Evolutionary conservation across 345 rosid species (phyloP), one percentile per base, ranked within the genome.

Genomic region (Gossypium bickii): DNA sequence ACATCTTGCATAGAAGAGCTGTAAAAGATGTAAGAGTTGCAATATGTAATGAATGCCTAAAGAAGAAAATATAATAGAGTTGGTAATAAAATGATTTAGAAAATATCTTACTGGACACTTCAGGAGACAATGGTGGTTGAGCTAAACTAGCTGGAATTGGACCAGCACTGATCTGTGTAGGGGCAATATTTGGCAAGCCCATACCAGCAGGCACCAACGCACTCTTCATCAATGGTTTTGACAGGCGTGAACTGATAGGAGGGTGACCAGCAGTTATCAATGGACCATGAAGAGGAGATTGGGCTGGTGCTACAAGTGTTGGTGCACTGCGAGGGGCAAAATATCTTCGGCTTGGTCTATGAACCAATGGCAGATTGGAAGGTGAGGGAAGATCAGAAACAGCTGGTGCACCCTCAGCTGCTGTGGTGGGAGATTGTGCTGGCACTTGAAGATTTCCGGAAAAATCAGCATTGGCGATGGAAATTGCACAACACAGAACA

Each of bases 61-160:
- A 62, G 12, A 58, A 70, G 15, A 48, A 63, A 22, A 17, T 7
- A 67, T 29, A 49, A 55, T 5, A 51, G 29, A 27, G 74, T 43
- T 18, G 55, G 45, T 11, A 4, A 65, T 55, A 74, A 22, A 55
- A 64, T 43, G 53, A 69, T 17, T 7, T 59, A 34, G 64, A 64
- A 74, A 72, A 51, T 34, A 64, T 77, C 89, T 82, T 85, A 93
- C 99, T 76, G 22, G 94, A 89, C 48, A 79, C 72, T 64, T 81
- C 79, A 67, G 93, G 98, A 74, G 99, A 84, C 73, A 95, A 78
- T 64, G 99, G 97, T 55, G 99, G 96, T 82, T 91, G 86, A 73
- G 93, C 79, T 83, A 93, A 83, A 78, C 77, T 81, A 27, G 88
- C 69, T 78, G 91, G 86, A 78, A 84, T 63, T 74, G 86, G 80